Evolutionary conservation across 1,284 basidiomycete genomes (phyloP).

Genomic region (Sporisorium iseilematis-ciliati): DNA sequence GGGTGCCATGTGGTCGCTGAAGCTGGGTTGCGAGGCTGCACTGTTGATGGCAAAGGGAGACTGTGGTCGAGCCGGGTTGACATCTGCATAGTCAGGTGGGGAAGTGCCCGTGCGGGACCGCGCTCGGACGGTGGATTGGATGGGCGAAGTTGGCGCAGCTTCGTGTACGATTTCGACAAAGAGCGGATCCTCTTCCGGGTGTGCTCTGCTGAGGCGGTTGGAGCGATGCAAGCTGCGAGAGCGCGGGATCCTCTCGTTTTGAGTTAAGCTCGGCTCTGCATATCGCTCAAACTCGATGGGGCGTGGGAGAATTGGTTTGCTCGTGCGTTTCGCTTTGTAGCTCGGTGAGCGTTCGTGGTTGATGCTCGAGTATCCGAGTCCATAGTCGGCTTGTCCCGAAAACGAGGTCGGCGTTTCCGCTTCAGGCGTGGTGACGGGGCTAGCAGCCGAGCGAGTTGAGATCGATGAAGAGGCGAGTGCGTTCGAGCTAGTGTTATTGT

Average conservation of each 20-base stretch:
- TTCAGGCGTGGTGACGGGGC: conserved; percentile 8
- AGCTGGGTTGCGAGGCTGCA: conserved; percentile 1
- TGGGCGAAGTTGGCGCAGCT: conserved; percentile 1
- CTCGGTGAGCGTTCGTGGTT: conserved; percentile 24
- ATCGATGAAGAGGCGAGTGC: conserved; percentile 6
- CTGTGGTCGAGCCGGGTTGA: conserved; percentile 9
- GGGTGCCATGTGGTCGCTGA: conserved; percentile 2
- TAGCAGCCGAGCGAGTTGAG: conserved; percentile 11
- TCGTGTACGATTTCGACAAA: conserved; percentile 20
- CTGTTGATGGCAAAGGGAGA: conserved; percentile 30
- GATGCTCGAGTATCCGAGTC: conserved; percentile 49
- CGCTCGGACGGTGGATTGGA: conserved; percentile 33
- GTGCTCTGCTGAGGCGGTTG: conserved; percentile 17
- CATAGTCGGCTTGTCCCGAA: conserved; percentile 26
- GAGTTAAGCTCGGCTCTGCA: conserved; percentile 19
- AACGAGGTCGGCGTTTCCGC: conserved; percentile 20
- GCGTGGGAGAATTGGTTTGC: conserved; percentile 1
- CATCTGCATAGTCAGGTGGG: conserved; percentile 7
- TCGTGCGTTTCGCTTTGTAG: conserved; percentile 21
- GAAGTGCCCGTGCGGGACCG: conserved; percentile 10
- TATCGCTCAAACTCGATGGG: conserved; percentile 27
- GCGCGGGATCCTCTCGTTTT: not conserved
- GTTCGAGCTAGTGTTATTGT: not conserved
- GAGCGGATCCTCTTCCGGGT: conserved; percentile 25
- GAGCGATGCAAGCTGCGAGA: conserved; percentile 12